These are phyloP conservation scores for Rhododendron mucronatum DNA, from an alignment of 148 eudicot genomes.

Conservation along the genomic window DNA sequence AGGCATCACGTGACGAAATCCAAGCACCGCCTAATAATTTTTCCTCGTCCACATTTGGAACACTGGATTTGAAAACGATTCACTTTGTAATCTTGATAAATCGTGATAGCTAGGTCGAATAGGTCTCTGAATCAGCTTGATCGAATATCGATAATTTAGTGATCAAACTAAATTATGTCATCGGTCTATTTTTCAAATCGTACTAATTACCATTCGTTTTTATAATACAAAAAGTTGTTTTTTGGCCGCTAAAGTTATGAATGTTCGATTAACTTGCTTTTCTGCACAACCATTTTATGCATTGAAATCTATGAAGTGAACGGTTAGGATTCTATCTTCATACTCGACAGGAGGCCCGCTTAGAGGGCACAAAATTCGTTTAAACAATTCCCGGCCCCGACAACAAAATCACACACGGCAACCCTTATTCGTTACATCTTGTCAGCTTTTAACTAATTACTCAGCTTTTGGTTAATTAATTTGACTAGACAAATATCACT, in stretches of 20 bases:
- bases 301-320: background rate
- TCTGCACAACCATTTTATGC: background rate
- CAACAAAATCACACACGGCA: background rate
- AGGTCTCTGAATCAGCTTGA: background rate
- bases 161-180: too few species aligned
- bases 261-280: too few species aligned
- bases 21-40: too few species aligned
- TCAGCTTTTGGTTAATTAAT: background rate
- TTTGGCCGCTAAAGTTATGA: too few species aligned
- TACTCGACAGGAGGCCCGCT: background rate
- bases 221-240: too few species aligned
- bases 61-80: too few species aligned
- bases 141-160: too few species aligned
- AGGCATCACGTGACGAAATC: accelerated
- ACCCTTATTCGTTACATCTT: background rate
- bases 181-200: too few species aligned
- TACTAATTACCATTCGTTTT: too few species aligned
- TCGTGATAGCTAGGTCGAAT: background rate
- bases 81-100: background rate
- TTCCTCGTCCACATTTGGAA: too few species aligned
- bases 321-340: background rate
- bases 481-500: background rate
- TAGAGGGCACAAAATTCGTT: background rate
- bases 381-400: background rate
- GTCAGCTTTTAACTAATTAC: background rate